A percentile compares a stretch with the other conserved stretches of the same genome.
These are phyloP conservation scores for Zygoascus biomembranicola DNA, from an alignment of 805 yeast species.

Conservation along the genomic window DNA sequence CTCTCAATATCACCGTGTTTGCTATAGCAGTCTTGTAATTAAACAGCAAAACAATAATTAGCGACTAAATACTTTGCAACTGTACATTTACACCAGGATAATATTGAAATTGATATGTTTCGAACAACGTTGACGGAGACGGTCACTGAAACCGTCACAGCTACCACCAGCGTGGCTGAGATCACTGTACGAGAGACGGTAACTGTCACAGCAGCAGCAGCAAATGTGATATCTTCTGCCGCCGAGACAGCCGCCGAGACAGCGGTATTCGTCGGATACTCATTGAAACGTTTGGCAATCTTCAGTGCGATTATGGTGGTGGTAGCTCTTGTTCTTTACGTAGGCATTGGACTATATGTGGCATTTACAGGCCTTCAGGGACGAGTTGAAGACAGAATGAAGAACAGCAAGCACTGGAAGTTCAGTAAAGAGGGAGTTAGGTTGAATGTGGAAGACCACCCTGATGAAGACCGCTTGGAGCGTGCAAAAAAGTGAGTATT, in stretches of 20 bases:
- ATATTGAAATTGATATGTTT: background rate
- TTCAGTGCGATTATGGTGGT: background rate
- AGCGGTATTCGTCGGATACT: background rate
- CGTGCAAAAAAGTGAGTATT: slow-evolving; percentile 1
- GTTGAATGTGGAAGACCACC: background rate
- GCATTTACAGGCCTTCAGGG: slow-evolving; percentile 6
- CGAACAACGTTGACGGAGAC: slow-evolving; percentile 2
- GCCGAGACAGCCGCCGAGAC: background rate
- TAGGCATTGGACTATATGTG: slow-evolving; percentile 13
- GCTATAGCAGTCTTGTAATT: background rate
- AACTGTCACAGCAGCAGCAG: background rate
- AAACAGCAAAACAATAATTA: too few species aligned
- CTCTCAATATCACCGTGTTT: background rate
- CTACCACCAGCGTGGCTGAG: background rate
- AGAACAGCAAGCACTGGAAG: slow-evolving; percentile 10
- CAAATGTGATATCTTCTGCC: background rate
- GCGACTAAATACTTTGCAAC: too few species aligned
- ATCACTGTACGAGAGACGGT: slow-evolving; percentile 3
- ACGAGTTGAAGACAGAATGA: slow-evolving; percentile 11
- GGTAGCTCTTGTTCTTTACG: slow-evolving; percentile 6
- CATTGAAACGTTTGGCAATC: slow-evolving; percentile 2
- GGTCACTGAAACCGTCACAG: slow-evolving; percentile 1
- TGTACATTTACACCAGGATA: too few species aligned
- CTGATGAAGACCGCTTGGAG: background rate
- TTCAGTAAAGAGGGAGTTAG: slow-evolving; percentile 12